These are phyloP conservation scores for Cladophialophora immunda DNA, from an alignment of 2,329 filamentous ascomycete species.

Conservation along the genomic window DNA sequence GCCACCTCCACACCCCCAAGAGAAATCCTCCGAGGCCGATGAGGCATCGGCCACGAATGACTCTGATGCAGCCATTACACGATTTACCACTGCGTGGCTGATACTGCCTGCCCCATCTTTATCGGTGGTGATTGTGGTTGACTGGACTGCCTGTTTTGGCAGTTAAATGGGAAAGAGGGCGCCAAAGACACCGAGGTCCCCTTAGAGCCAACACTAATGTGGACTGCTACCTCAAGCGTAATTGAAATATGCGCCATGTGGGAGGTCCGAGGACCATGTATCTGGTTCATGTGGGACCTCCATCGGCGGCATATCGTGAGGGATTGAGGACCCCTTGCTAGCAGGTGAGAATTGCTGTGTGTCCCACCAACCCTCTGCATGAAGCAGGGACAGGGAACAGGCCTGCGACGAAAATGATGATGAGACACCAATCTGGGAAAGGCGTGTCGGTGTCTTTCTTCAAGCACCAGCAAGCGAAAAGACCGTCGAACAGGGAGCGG, in stretches of 20 bases:
- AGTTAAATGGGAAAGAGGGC: conserved; percentile 1
- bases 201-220: background rate
- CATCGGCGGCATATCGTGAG: background rate
- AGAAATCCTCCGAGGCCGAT: background rate
- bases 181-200: background rate
- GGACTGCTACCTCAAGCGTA: background rate
- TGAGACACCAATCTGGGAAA: background rate
- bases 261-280: background rate
- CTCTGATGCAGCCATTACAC: no score
- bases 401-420: background rate
- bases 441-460: background rate
- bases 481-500: background rate
- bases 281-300: background rate
- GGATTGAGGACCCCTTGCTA: background rate
- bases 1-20: background rate
- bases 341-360: background rate
- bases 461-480: background rate
- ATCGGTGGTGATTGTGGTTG: background rate
- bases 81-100: background rate
- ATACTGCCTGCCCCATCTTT: background rate
- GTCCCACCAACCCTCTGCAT: background rate
- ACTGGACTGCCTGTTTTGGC: background rate
- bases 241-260: background rate
- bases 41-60: background rate
- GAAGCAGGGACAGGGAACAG: background rate